Base-by-base conservation (phyloP, 805 yeast species). In the Saccharomycopsis fermentans region DNA sequence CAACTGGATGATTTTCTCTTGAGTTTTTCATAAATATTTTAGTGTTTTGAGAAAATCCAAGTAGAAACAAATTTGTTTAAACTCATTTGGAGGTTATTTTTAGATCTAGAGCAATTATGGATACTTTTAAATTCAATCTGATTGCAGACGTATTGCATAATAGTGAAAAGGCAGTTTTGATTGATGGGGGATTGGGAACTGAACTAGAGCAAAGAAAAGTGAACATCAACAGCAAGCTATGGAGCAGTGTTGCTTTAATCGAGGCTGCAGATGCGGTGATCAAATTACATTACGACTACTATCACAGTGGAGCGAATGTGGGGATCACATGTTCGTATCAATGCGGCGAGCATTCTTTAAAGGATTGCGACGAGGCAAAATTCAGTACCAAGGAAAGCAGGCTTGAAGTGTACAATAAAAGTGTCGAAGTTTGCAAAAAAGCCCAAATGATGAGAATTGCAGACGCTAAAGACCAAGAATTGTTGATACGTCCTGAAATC, bases 181-280 rank as follows among this genome's bases (percentile, higher is more conserved):
- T 76, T 14, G 88, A 84, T 68, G 90, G 90, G 5, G 89, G 83
- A 0, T 74, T 82, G 50, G 90, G 89, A 0, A 82, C 87, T 0
- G 82, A 79, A 63, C 69, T 84, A 12, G 87, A 83, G 65, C 70
- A 72, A 50, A 67, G 77, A 47, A 78, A 81, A 11, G 71, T 77
- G 19, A 65, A 69, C 43, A 75, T 78, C 16, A 73, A 73, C 51
- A 75, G 78, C 47, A 74, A 74, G 9, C 71, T 85, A 9, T 86
- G 91, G 90, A 81, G 87, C 0, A 83, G 87, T 0, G 64, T 74
- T 36, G 81, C 81, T 1, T 70, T 83, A 19, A 58, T 79, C 6
- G 67, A 70, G 4, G 63, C 75, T 51, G 81, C 83, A 1, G 67
- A 71, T 16, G 70, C 72, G 32, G 72, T 85, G 21, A 68, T 70